Evolutionary conservation across 305 asterid species (phyloP).

Genomic region (Rubia peregrina): DNA sequence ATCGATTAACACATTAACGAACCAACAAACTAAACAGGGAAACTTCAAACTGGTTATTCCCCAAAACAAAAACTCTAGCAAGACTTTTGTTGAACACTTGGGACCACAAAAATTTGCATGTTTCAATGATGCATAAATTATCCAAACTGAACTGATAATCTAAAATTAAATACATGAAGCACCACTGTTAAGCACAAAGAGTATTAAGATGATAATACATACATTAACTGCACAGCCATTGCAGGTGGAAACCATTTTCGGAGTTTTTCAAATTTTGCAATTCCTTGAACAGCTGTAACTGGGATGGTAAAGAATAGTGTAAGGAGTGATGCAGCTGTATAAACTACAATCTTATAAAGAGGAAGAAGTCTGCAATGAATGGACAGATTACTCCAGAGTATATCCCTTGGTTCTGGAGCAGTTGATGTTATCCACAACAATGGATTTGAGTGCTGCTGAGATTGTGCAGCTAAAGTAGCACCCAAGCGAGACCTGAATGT

Average conservation of each 20-base stretch:
- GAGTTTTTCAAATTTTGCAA: conserved; percentile 67
- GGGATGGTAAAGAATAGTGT: conserved; percentile 91
- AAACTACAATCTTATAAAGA: conserved; percentile 48
- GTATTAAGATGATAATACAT: conserved; percentile 21
- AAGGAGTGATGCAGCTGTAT: conserved; percentile 53
- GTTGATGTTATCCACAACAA: conserved; percentile 75
- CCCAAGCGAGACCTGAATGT: conserved; percentile 89
- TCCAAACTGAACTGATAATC: neutral
- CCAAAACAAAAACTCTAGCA: neutral
- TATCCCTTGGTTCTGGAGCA: conserved; percentile 96
- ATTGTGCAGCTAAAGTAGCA: conserved; percentile 89
- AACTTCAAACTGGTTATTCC: neutral
- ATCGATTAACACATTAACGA: neutral
- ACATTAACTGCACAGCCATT: conserved; percentile 82
- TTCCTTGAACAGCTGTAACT: conserved; percentile 89
- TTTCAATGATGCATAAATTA: neutral
- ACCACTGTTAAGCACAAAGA: neutral
- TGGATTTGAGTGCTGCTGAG: conserved; percentile 84
- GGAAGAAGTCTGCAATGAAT: conserved; percentile 52
- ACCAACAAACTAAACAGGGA: neutral
- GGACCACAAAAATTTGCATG: neutral
- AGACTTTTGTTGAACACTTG: neutral
- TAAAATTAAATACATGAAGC: neutral
- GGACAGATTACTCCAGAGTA: conserved; percentile 75
- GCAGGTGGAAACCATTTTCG: conserved; percentile 95